phyloP scores from a whole-genome alignment of 768 basidiomycete genomes.

The Ephemerocybe angulata region DNA sequence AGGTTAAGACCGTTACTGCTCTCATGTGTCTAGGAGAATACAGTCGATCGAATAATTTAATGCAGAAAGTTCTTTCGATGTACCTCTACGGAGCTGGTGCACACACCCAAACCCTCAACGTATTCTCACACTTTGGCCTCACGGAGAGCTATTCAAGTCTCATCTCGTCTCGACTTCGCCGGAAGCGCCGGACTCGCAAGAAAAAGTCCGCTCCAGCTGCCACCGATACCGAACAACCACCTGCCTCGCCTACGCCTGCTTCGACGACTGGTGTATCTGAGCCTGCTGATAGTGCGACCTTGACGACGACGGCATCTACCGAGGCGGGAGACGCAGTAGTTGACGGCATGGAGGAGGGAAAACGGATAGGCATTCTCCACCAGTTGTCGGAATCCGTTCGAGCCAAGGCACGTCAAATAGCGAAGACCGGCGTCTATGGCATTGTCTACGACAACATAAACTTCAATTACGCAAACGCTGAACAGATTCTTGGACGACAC shows the following conservation, averaged over 20 bases:
- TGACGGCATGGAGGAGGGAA: neutral
- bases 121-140: constrained; percentile 26
- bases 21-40: constrained; percentile 24
- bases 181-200: neutral
- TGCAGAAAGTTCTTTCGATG: constrained; percentile 22
- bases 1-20: constrained; percentile 19
- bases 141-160: constrained; percentile 28
- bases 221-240: too few relatives aligned
- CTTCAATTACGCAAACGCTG: constrained; percentile 21
- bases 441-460: constrained; percentile 39
- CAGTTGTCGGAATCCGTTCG: constrained; percentile 23
- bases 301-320: too few relatives aligned
- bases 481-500: constrained; percentile 30
- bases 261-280: too few relatives aligned
- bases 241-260: too few relatives aligned
- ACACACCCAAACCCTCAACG: constrained; percentile 26
- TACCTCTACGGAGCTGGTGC: constrained; percentile 32
- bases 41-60: constrained; percentile 30
- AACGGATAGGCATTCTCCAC: constrained; percentile 16
- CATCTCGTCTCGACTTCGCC: constrained; percentile 14
- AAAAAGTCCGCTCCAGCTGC: too few relatives aligned
- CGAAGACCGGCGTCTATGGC: constrained; percentile 15
- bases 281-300: too few relatives aligned
- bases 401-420: constrained; percentile 14
- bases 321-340: too few relatives aligned